These are phyloP conservation scores for Fusarium tupiense DNA, from an alignment of 2,329 filamentous ascomycete genomes.

Conservation along the genomic window DNA sequence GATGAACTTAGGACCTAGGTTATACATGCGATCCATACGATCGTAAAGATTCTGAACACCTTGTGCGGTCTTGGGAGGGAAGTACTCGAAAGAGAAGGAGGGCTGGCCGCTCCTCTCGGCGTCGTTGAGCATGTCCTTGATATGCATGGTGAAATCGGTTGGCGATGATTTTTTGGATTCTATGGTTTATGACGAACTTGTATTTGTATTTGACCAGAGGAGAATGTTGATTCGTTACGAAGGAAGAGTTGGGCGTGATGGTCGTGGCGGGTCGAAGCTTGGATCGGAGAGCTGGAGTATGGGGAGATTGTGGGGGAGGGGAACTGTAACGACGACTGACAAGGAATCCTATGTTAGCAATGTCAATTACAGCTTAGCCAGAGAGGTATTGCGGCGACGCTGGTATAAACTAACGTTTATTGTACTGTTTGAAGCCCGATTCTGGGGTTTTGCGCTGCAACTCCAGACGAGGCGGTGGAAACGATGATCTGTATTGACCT, in stretches of 20 bases:
- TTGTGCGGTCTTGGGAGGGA: constrained; percentile 96
- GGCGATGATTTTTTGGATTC: neutral
- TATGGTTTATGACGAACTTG: neutral
- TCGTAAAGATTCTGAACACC: constrained; percentile 99
- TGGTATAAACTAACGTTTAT: constrained; percentile 14
- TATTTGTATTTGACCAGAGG: neutral
- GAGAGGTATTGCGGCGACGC: neutral
- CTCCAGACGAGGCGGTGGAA: constrained; percentile 38
- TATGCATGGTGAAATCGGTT: constrained; percentile 77
- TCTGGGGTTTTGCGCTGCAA: constrained; percentile 36
- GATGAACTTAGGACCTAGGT: constrained; percentile 92
- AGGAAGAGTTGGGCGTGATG: neutral
- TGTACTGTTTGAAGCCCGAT: constrained; percentile 1
- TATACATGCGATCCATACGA: constrained; percentile 99
- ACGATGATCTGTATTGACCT: constrained; percentile 34
- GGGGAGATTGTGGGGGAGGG: constrained; percentile 29
- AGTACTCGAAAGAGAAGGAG: constrained; percentile 99
- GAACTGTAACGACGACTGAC: constrained; percentile 17
- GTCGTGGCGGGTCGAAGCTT: constrained; percentile 28
- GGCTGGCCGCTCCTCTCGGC: constrained; percentile 81
- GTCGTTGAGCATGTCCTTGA: constrained; percentile 88
- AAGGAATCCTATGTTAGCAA: constrained; percentile 19
- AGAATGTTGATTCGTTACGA: neutral
- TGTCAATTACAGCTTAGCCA: neutral
- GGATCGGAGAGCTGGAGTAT: constrained; percentile 14